These are phyloP conservation scores for Butyriboletus loyo DNA, from an alignment of 768 basidiomycete species.

Conservation along the genomic window DNA sequence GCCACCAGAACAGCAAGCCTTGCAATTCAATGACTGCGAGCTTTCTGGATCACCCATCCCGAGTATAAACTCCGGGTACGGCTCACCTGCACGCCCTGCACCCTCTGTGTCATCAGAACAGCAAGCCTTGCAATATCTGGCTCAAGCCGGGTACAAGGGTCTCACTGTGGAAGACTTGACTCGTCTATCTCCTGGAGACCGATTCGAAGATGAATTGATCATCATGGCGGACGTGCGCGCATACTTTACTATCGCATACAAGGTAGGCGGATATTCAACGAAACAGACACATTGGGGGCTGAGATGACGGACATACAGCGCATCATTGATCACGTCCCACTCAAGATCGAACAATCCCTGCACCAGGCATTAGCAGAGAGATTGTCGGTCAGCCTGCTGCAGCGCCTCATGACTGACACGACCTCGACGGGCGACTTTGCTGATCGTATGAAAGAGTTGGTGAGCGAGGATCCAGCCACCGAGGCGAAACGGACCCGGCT, in stretches of 20 bases:
- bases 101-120: too few relatives aligned
- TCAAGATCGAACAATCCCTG: constrained; percentile 45
- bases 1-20: too few relatives aligned
- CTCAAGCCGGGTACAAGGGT: constrained; percentile 25
- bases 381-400: constrained; percentile 37
- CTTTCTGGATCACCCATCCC: too few relatives aligned
- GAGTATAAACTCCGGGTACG: too few relatives aligned
- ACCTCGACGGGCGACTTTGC: constrained; percentile 9
- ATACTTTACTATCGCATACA: constrained; percentile 54
- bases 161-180: constrained; percentile 25
- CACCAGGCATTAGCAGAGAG: constrained; percentile 37
- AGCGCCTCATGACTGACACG: constrained; percentile 27
- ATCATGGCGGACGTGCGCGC: constrained; percentile 56
- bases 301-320: constrained; percentile 35
- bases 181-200: constrained; percentile 24
- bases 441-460: constrained; percentile 38
- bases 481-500: constrained; percentile 36
- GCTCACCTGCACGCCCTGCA: too few relatives aligned
- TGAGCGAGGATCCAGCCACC: constrained; percentile 45
- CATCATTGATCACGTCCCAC: constrained; percentile 52
- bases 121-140: constrained; percentile 27
- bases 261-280: constrained; percentile 34
- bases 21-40: too few relatives aligned
- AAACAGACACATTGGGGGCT: background rate
- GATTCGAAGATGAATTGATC: constrained; percentile 41